Evolutionary conservation across 2,329 filamentous ascomycete species (phyloP), one percentile per base, ranked within the genome.

Genomic region (Aquanectria penicillioides): DNA sequence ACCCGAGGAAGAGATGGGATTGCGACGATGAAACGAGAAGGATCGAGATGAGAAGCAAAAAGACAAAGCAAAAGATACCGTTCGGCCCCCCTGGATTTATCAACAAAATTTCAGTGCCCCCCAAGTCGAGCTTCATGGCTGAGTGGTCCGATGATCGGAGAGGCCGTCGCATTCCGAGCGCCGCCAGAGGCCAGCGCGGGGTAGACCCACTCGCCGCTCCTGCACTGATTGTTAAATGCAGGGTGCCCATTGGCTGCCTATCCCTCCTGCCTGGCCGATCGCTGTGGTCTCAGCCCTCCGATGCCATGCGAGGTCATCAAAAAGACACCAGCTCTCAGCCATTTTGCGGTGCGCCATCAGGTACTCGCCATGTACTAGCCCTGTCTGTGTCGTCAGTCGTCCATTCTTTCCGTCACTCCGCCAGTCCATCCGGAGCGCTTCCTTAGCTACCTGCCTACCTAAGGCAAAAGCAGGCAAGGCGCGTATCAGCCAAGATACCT

Each of bases 101-200:
- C 59, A 69, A 69, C 57, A 64, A 69, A 66, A 65, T 54, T 68
- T 61, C 57, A 61, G 38, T 59, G 53, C 57, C 64, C 59, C 60
- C 59, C 61, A 62, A 67, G 31, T 66, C 56, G 41, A 70, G 62
- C 68, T 71, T 69, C 63, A 68, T 69, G 37, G 61, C 48, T 61
- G 59, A 59, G 47, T 43, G 59, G 57, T 72, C 70, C 70, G 70
- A 72, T 72, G 41, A 72, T 72, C 70, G 70, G 70, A 72, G 70
- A 50, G 49, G 52, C 60, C 58, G 47, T 60, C 65, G 65, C 67
- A 66, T 68, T 68, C 66, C 67, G 58, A 65, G 64, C 51, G 58
- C 64, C 59, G 12, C 51, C 37, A 68, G 61, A 65, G 64, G 64
- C 63, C 64, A 69, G 68, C 69, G 67, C 67, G 69, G 69, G 67